Percentiles rank a stretch among this genome's conserved stretches.
Evolutionary conservation across 768 basidiomycete genomes (phyloP).

Genomic region (Kwoniella dejecticola): DNA sequence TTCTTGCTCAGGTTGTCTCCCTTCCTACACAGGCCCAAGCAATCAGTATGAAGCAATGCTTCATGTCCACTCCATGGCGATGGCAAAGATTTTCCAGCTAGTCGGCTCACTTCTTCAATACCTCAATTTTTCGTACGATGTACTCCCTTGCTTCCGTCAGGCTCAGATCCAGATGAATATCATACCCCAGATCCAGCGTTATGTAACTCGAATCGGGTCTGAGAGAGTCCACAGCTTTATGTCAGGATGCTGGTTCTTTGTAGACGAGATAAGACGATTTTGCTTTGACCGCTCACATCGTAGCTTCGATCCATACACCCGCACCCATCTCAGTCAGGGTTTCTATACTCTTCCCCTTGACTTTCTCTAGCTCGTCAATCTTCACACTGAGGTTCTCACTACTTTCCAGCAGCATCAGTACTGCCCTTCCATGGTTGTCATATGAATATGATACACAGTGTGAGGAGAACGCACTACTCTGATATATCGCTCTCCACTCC

Average conservation of each 20-base stretch:
- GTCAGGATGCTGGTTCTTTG: too few relatives aligned
- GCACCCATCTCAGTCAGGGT: constrained; percentile 27
- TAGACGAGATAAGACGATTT: too few relatives aligned
- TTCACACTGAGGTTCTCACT: constrained; percentile 5
- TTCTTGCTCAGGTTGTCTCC: constrained; percentile 12
- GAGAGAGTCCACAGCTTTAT: neutral
- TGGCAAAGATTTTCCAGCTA: too few relatives aligned
- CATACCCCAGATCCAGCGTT: constrained; percentile 34
- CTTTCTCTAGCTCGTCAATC: constrained; percentile 9
- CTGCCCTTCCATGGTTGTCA: neutral
- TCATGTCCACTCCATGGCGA: too few relatives aligned
- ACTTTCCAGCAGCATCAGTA: neutral
- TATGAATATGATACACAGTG: too few relatives aligned
- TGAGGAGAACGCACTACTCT: constrained; percentile 29
- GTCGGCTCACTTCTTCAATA: constrained; percentile 30
- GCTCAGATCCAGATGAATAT: constrained; percentile 32
- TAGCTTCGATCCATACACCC: constrained; percentile 26
- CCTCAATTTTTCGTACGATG: constrained; percentile 13
- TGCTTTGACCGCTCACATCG: constrained; percentile 28
- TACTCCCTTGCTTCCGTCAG: constrained; percentile 22
- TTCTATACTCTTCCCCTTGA: constrained; percentile 9
- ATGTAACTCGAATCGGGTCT: constrained; percentile 22
- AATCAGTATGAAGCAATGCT: too few relatives aligned
- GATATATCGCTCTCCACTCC: constrained; percentile 28
- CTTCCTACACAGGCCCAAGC: too few relatives aligned